These are phyloP conservation scores for Leishmania guyanensis DNA, from an alignment of 208 protist genomes.

Conservation along the genomic window DNA sequence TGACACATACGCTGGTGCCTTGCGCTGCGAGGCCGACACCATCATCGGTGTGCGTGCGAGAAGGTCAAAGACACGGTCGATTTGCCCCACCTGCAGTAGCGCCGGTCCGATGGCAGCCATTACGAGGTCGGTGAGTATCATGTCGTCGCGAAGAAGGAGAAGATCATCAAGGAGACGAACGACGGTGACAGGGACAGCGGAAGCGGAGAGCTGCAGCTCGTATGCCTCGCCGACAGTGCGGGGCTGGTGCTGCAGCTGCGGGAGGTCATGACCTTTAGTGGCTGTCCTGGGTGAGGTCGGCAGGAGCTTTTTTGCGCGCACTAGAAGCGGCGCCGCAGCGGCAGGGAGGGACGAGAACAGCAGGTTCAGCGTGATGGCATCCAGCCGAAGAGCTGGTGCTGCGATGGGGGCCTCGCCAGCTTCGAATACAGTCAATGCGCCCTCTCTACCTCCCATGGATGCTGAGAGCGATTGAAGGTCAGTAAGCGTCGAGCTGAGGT, in stretches of 20 bases:
- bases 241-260: background rate
- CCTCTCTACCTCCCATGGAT: background rate
- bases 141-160: conserved; percentile 69
- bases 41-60: conserved; percentile 54
- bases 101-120: conserved; percentile 56
- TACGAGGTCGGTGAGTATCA: conserved; percentile 65
- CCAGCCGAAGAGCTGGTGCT: conserved; percentile 26
- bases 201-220: conserved; percentile 25
- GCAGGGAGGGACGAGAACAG: conserved; percentile 60
- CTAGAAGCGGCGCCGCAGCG: background rate
- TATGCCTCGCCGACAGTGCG: background rate
- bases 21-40: conserved; percentile 27
- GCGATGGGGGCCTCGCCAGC: background rate
- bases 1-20: conserved; percentile 22
- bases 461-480: background rate
- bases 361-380: conserved; percentile 53
- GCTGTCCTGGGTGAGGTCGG: background rate
- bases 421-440: no score
- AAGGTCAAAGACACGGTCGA: conserved; percentile 58
- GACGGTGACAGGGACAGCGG: conserved; percentile 36
- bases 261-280: background rate
- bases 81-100: conserved; percentile 67
- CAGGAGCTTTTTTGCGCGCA: background rate
- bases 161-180: conserved; percentile 64
- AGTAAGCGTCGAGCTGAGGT: conserved; percentile 16